Base-by-base conservation (phyloP, 176 grass and related monocot genomes). In the Ananas comosus region DNA sequence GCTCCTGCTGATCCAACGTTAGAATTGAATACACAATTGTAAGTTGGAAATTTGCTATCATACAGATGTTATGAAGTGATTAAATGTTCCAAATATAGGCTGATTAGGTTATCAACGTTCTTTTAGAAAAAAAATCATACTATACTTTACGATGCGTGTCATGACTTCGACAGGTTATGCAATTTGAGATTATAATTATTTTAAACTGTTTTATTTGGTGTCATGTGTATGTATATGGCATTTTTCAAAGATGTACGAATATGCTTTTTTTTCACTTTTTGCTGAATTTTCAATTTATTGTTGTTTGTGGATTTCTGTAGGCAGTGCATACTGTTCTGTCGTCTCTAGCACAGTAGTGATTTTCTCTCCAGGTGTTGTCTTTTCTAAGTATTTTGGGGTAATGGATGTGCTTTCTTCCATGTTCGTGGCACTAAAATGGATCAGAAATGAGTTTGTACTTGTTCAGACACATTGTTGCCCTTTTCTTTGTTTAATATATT, bases 21-120 rank as follows among this genome's bases (percentile, higher is more conserved):
- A 58, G 94, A 93, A 64, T 72, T 99, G 69, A 97, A 93, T 75
- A 93, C 76, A 74, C 94, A 99, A 76, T 88, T 99, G 94, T 93
- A 97, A 90, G 94, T 81, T 53, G 28, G 33, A 13, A 13, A 50
- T 19, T 13, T 11, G 18, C 57, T 42, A 56, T 50, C 28, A 67
- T 68, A 51, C 52, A 51, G 66, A 16, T 1, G 7, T 78, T 51
- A 65, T 50, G 28, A 19, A 63, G 53, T 71, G 13, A 22, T 11
- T 66, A 70, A 51, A 50, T 51, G 7, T 12, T 22, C 51, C 3
- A 23, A 70, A 50, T 22, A 12, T 70, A 13, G 11, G 51, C 12
- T 70, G 9, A 21, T 70, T 61, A 22, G 56, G 56, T 18, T 19
- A 22, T 61, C 21, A 61, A 61, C 16, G 9, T 19, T 61, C 17